These are phyloP conservation scores for Penicillium brevicompactum DNA, from an alignment of 2,329 filamentous ascomycete genomes.

Conservation along the genomic window DNA sequence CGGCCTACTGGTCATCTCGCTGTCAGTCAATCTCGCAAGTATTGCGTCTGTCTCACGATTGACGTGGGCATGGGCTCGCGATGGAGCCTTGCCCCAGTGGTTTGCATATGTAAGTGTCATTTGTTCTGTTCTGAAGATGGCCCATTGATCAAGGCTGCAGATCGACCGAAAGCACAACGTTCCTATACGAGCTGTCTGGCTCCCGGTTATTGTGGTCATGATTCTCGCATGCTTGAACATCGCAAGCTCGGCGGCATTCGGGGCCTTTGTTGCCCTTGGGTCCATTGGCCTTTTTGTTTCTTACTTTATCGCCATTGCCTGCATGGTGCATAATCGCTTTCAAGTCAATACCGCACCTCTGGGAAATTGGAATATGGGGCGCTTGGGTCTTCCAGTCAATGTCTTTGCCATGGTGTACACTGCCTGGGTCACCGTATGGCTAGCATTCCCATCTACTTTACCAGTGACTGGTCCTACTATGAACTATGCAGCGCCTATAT, in stretches of 20 bases:
- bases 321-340: constrained; percentile 39
- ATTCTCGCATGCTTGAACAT: constrained; percentile 44
- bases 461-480: constrained; percentile 41
- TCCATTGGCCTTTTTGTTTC: constrained; percentile 38
- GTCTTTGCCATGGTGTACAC: constrained; percentile 38
- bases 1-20: constrained; percentile 36
- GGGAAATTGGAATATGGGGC: constrained; percentile 36
- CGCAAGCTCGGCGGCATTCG: constrained; percentile 41
- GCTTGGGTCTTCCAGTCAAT: constrained; percentile 32
- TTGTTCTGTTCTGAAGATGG: neutral
- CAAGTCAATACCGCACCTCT: constrained; percentile 19
- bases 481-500: constrained; percentile 43
- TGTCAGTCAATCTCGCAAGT: constrained; percentile 43
- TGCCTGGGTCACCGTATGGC: constrained; percentile 36
- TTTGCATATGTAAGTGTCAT: constrained; percentile 18
- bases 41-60: constrained; percentile 53
- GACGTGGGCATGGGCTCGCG: constrained; percentile 54
- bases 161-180: constrained; percentile 33
- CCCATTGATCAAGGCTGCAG: constrained; percentile 16
- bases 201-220: constrained; percentile 35
- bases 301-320: constrained; percentile 43
- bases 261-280: constrained; percentile 38
- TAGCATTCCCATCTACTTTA: constrained; percentile 35
- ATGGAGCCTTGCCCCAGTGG: constrained; percentile 47
- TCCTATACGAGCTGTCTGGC: constrained; percentile 42